Base-by-base conservation (phyloP, 306 rosid species). In the Hippophae gyantsensis region DNA sequence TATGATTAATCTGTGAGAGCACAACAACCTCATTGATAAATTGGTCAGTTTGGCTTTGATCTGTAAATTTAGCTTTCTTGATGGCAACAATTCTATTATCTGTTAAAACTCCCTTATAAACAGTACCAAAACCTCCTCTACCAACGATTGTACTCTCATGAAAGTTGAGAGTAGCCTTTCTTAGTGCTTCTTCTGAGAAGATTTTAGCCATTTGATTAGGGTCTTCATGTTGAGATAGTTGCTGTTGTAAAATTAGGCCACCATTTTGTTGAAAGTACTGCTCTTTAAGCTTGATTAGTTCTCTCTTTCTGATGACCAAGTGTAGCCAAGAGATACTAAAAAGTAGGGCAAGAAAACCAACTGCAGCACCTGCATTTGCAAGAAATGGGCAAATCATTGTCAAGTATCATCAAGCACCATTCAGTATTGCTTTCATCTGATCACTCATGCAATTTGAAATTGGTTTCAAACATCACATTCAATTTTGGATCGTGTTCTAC, bases 221-320 rank as follows among this genome's bases (percentile, higher is more conserved):
- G 48, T 50, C 58, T 46, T 2, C 55, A 52, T 9, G 5, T 10
- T 9, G 64, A 27, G n/a, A 2, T 45, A 67, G 72, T 43, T 41
- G 10, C 5, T 44, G 53, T 25, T 50, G 72, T 13, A 67, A 52
- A 53, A 51, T 12, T 27, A 59, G 1, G 1, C 72, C 72, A n/a
- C 72, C 72, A 52, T 51, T 67, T 50, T 67, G 59, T 59, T 67
- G 43, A 2, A 67, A 67, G 60, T 50, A 43, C 47, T 52, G 58
- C 46, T 58, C 52, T 59, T 59, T 67, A 3, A 48, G 56, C 10
- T 14, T 57, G 8, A 23, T 42, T 2, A 66, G 5, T 27, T 26
- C 58, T 48, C 58, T 48, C 12, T 57, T 66, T 1, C 18, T 57
- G 7, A 40, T 18, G 5, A 7, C 63, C 57, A 42, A 66, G 0